phyloP scores from a whole-genome alignment of 495 filamentous ascomycete genomes.

The Bacidia rubella region DNA sequence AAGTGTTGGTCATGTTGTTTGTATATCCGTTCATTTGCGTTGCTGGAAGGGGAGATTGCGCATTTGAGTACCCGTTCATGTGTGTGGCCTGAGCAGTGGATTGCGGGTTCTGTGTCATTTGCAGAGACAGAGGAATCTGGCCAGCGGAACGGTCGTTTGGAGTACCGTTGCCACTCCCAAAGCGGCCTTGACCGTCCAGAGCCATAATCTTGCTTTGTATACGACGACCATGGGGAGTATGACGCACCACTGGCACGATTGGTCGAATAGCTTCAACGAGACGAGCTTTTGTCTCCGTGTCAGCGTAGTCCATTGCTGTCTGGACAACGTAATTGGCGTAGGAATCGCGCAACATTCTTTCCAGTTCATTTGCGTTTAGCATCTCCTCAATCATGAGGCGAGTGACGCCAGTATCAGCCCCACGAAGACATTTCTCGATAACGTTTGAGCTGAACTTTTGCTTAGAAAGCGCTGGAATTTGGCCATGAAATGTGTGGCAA shows the following conservation, averaged over 20 bases:
- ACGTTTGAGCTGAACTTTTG: slow-evolving; percentile 99
- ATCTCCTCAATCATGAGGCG: slow-evolving; percentile 78
- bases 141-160: slow-evolving; percentile 18
- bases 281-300: slow-evolving; percentile 49
- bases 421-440: slow-evolving; percentile 91
- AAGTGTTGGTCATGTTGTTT: slow-evolving; percentile 10
- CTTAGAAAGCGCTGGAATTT: slow-evolving; percentile 66
- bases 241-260: slow-evolving; percentile 63
- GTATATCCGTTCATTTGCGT: slow-evolving; percentile 7
- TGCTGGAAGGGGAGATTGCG: neutral
- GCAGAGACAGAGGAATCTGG: slow-evolving; percentile 14
- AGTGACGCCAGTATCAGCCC: slow-evolving; percentile 51
- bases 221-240: slow-evolving; percentile 84
- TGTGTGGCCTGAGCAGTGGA: slow-evolving; percentile 7
- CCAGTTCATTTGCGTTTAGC: slow-evolving; percentile 57
- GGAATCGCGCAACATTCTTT: slow-evolving; percentile 73
- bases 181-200: slow-evolving; percentile 24
- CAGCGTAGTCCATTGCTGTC: slow-evolving; percentile 81
- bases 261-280: slow-evolving; percentile 77
- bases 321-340: slow-evolving; percentile 97
- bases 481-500: slow-evolving; percentile 59
- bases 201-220: slow-evolving; percentile 69
- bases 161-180: slow-evolving; percentile 15
- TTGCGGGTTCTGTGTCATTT: slow-evolving; percentile 11
- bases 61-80: slow-evolving; percentile 10